phyloP scores from a whole-genome alignment of 768 basidiomycete species.

The Myochromella boudieri region DNA sequence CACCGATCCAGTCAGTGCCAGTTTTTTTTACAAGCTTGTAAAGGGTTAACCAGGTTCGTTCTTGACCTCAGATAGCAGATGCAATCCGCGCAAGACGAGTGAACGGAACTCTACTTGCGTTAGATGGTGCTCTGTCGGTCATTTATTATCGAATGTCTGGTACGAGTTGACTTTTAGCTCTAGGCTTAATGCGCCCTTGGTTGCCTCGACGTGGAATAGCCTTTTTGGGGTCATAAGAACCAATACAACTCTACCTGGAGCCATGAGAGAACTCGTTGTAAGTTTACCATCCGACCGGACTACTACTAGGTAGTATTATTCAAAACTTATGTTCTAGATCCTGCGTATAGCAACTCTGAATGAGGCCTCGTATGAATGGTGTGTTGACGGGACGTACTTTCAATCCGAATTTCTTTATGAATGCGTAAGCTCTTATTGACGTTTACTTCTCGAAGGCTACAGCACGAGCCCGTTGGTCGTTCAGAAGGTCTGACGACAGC shows the following conservation, averaged over 20 bases:
- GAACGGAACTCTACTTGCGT: conserved; percentile 34
- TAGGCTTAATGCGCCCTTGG: conserved; percentile 28
- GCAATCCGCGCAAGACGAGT: conserved; percentile 31
- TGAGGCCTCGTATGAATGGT: conserved; percentile 30
- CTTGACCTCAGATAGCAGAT: conserved; percentile 32
- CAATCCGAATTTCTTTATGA: neutral
- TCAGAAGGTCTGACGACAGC: conserved; percentile 28
- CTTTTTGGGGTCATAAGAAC: conserved; percentile 29
- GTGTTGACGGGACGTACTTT: neutral
- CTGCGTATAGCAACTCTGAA: conserved; percentile 28
- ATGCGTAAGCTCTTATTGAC: neutral
- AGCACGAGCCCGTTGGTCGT: conserved; percentile 32
- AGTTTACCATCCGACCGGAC: conserved; percentile 10
- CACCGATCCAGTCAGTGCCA: conserved; percentile 22
- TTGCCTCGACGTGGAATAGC: conserved; percentile 33
- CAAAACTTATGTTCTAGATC: conserved; percentile 17
- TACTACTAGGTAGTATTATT: neutral
- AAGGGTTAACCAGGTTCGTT: neutral
- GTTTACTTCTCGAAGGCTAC: conserved; percentile 21
- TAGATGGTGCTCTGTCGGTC: conserved; percentile 38
- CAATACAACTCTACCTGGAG: conserved; percentile 26
- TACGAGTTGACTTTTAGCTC: neutral
- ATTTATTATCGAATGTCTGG: no score
- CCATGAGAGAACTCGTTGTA: conserved; percentile 37
- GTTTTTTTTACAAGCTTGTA: neutral